These are phyloP conservation scores for Pseudogymnoascus sp. DNA, from an alignment of 2,329 filamentous ascomycete genomes.

Conservation along the genomic window DNA sequence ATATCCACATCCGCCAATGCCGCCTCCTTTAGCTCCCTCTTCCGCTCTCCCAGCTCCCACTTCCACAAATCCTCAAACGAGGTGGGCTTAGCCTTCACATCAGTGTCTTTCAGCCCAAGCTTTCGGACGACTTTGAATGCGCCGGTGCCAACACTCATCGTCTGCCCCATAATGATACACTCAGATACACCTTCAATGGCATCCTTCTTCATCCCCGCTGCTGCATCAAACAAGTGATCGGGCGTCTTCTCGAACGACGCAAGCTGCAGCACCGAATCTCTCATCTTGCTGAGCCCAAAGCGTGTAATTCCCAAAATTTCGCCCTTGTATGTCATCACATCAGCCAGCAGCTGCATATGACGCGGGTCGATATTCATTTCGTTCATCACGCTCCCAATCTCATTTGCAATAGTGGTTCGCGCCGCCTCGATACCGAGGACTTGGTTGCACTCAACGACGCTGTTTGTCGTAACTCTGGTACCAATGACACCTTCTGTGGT, in stretches of 20 bases:
- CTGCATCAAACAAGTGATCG: conserved; percentile 93
- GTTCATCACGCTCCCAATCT: conserved; percentile 84
- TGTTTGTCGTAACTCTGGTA: conserved; percentile 66
- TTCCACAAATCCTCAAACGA: conserved; percentile 64
- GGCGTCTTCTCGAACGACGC: conserved; percentile 98
- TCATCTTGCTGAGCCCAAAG: conserved; percentile 93
- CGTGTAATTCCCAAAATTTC: conserved; percentile 94
- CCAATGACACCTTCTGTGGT: conserved; percentile 86
- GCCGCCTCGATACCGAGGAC: conserved; percentile 94
- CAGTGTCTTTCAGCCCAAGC: conserved; percentile 55
- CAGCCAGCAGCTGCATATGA: conserved; percentile 93
- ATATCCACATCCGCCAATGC: conserved; percentile 5
- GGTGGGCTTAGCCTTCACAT: conserved; percentile 44
- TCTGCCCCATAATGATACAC: conserved; percentile 98
- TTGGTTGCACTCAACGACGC: conserved; percentile 78
- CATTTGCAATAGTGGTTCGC: conserved; percentile 74
- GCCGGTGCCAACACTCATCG: conserved; percentile 83
- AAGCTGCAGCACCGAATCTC: conserved; percentile 85
- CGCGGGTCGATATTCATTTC: conserved; percentile 94
- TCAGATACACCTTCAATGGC: conserved; percentile 88
- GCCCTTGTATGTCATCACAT: conserved; percentile 99
- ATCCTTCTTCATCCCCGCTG: conserved; percentile 84
- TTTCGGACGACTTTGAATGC: conserved; percentile 81
- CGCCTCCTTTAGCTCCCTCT: conserved; percentile 13
- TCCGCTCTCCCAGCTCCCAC: conserved; percentile 24